Base-by-base conservation (phyloP, 305 asterid species). In the Fraxinus baroniana region DNA sequence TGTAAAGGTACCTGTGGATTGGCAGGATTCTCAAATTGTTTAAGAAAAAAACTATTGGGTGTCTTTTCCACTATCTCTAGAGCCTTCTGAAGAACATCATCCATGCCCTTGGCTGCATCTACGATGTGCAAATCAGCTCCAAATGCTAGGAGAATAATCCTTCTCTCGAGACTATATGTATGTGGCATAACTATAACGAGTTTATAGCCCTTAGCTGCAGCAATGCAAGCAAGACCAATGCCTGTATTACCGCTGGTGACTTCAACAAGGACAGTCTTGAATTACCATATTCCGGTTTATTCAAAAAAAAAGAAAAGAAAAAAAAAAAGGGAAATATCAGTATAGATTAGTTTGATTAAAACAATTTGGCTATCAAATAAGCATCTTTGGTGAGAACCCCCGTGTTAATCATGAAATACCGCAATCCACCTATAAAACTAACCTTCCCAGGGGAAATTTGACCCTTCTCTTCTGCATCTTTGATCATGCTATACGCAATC, bases 391-490 rank as follows among this genome's bases (percentile, higher is more conserved):
- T 1, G 3, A 20, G 28, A 60, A 5, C 28, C 3, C 22, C 12
- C 4, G 4, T 4, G 2, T 55, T n/a, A 55, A 62, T 62, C 28
- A 8, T 20, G 30, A 60, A 60, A 60, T 60, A 6, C 10, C 3
- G 13, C 3, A 60, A 18, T n/a, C 70, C 70, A 20, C 30, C 28
- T 52, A 52, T 5, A 52, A n/a, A 55, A 55, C 71, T 28, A 81
- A 89, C 91, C 89, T 89, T 85, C 57, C 88, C 91, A 78, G 89
- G 91, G 60, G 82, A 77, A 78, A 89, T 89, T 37, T 87, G 76
- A 37, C 88, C 90, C 75, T 87, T 89, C 49, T 89, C 91, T 86
- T 89, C 91, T 60, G 91, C 91, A 75, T 89, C 90, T 79, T 87
- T 84, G 73, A 87, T 89, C 91, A 89, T 85, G 74, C 90, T 85